Base-by-base conservation (phyloP, 2,329 filamentous ascomycete genomes). In the Pestalotiopsis sp. region DNA sequence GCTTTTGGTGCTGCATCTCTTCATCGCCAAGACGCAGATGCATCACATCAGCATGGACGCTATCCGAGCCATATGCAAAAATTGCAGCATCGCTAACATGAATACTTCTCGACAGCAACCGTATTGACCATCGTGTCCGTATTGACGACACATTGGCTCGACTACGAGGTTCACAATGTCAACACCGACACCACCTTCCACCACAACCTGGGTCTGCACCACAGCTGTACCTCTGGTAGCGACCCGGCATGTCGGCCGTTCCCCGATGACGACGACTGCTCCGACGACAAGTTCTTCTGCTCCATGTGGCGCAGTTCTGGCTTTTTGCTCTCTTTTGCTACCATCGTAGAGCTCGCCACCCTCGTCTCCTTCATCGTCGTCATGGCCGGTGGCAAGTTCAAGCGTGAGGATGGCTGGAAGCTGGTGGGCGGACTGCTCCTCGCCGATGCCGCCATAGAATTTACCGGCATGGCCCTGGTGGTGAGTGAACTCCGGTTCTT, bases 291-390 rank as follows among this genome's bases (percentile, higher is more conserved):
- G 65, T 89, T 90, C 76, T 98, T 98, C 82, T 98, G 96, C 84
- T 92, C 90, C 75, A 92, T 97, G 87, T 99, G 95, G 95, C 89
- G 93, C 69, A 93, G 90, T 31, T 90, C 94, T 45, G 94, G 93
- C 27, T 98, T 98, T 81, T 82, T 97, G 72, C 94, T 97, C 83
- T 93, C 91, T 66, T 93, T 98, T 74, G 88, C 92, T 7, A 89
- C 94, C 49, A 90, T 97, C n/a, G 79, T 96, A 52, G 91, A 97
- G 80, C 87, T 96, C 56, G 93, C 92, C 67, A 90, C 90, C 6
- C 81, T 97, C n/a, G 90, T 97, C 36, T 89, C 91, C 20, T 97
- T 95, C 80, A 76, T 91, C 38, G 89, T 97, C 64, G 89, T 97
- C 61, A 83, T 98, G 73, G 82, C 86, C 1, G 94, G 95, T 20